A percentile compares a stretch with the other conserved stretches of the same genome.
phyloP scores from a whole-genome alignment of 2,329 filamentous ascomycete genomes.

The Arachnopeziza araneosa region DNA sequence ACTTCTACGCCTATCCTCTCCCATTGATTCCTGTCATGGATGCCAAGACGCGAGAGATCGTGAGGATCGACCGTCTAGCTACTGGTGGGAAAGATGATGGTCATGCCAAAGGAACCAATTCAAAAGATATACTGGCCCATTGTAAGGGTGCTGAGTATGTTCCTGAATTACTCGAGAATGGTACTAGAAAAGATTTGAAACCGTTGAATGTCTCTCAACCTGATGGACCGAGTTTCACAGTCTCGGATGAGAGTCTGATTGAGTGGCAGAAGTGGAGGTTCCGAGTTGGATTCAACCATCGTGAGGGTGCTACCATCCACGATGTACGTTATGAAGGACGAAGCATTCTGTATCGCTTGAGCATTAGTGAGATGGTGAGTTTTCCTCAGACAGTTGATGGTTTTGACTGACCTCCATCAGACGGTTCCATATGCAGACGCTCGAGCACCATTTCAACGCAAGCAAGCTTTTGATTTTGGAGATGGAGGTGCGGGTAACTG shows the following conservation, averaged over 20 bases:
- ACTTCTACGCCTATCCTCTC: constrained; percentile 63
- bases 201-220: constrained; percentile 49
- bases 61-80: constrained; percentile 64
- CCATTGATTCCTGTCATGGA: constrained; percentile 62
- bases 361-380: constrained; percentile 49
- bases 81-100: constrained; percentile 53
- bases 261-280: constrained; percentile 55
- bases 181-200: constrained; percentile 55
- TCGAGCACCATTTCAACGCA: constrained; percentile 55
- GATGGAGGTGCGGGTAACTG: constrained; percentile 58
- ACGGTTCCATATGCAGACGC: constrained; percentile 56
- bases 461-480: constrained; percentile 64
- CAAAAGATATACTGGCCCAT: constrained; percentile 49
- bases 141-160: constrained; percentile 55
- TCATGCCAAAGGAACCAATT: constrained; percentile 42
- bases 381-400: not conserved
- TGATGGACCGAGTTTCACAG: constrained; percentile 54
- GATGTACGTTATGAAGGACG: constrained; percentile 54
- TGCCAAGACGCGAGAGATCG: constrained; percentile 54
- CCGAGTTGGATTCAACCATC: constrained; percentile 52
- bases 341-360: constrained; percentile 51
- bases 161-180: constrained; percentile 48
- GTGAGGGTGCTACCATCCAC: constrained; percentile 55
- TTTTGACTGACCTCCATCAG: not conserved
- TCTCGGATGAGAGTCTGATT: constrained; percentile 35